A percentile compares a stretch with the other conserved stretches of the same genome.
These are phyloP conservation scores for Tuctoria greenei DNA, from an alignment of 176 grass and related monocot species.

Conservation along the genomic window DNA sequence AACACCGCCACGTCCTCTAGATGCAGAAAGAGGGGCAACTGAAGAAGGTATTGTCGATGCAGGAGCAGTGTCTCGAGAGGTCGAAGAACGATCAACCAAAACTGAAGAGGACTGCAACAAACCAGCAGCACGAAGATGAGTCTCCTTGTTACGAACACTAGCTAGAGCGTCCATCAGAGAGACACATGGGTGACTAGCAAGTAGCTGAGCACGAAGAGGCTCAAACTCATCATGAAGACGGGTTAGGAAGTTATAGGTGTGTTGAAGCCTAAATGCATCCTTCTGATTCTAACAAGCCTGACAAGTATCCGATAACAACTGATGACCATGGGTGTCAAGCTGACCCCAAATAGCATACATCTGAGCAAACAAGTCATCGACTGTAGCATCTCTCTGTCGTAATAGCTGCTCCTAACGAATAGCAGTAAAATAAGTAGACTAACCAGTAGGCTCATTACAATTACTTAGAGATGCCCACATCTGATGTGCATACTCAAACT, in stretches of 20 bases:
- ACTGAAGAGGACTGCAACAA: no score
- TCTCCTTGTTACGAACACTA: no score
- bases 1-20: no score
- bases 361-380: background rate
- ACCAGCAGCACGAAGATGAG: no score
- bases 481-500: background rate
- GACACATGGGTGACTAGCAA: no score
- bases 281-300: background rate
- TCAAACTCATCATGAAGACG: background rate
- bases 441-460: background rate
- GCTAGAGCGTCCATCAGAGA: no score
- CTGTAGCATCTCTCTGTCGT: background rate
- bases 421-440: background rate
- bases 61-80: no score
- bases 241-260: background rate
- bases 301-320: background rate
- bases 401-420: background rate
- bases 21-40: no score
- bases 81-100: no score
- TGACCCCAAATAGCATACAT: background rate
- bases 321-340: background rate
- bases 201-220: no score
- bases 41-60: no score
- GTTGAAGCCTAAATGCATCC: background rate
- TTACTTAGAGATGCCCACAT: background rate